Base-by-base conservation (phyloP, 2,329 filamentous ascomycete genomes). In the Orbilia javanica region DNA sequence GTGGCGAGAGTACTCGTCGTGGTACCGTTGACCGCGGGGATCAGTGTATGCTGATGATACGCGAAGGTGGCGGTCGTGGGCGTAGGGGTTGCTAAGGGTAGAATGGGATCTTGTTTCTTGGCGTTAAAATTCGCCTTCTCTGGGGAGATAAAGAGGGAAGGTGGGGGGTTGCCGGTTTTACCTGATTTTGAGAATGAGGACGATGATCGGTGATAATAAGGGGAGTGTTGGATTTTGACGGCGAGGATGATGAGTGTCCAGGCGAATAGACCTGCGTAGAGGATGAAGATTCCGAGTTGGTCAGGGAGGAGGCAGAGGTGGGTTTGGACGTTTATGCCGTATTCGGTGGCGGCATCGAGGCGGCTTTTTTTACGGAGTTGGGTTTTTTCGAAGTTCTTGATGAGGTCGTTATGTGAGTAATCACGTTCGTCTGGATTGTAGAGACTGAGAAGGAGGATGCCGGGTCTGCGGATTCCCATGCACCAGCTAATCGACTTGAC, bases 401-500 rank as follows among this genome's bases (percentile, higher is more conserved):
- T 60, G 75, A 71, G 5, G 79, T 81, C 20, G 25, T 69, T 20
- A 81, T 79, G 0, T 89, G 80, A 0, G 88, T 85, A 20, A 85
- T 85, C 63, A 87, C 89, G 55, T 85, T 78, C 83, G 64, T 98
- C 87, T 0, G 96, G 96, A 83, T 99, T 98, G 89, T 93, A 97
- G 71, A 99, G 86, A 83, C 93, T 97, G 46, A 94, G 88, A 85
- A 97, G 90, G 79, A 96, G 86, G 81, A 99, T 96, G 0, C 94
- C 96, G 0, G 96, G 96, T 4, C 88, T 90, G 0, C 93, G 89
- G 0, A 99, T 92, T 7, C 96, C 94, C 96, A 98, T 98, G 18
- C 93, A 94, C 93, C 95, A 97, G 82, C 91, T 96, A 80, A 96
- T 90, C 82, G 92, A 94, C 85, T 99, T 99, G 81, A 98, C 94